Conservation (phyloP, 352 stramenopile species). For the Phytophthora sp. region DNA sequence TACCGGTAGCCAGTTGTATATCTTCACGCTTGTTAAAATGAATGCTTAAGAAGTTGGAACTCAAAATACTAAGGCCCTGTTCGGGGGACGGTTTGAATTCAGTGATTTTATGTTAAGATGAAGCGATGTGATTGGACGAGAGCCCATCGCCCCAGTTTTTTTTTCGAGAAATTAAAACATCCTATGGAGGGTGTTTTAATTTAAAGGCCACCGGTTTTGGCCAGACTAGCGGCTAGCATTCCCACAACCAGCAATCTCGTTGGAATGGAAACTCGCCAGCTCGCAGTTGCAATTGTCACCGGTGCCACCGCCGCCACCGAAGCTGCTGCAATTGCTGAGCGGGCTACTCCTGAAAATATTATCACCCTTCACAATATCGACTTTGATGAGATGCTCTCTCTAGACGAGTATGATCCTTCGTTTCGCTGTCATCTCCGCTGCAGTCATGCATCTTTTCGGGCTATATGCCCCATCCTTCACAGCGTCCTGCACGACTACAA, state of each 20-base stretch:
- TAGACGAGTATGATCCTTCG: constrained; percentile 5
- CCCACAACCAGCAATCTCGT: not conserved
- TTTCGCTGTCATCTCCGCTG: constrained; percentile 6
- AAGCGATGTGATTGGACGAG: no score
- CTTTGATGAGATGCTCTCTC: constrained; percentile 2
- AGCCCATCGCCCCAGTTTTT: no score
- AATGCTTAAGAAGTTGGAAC: no score
- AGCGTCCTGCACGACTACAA: not conserved
- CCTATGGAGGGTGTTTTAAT: not conserved
- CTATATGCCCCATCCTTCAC: constrained; percentile 4
- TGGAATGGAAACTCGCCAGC: not conserved
- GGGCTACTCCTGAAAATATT: not conserved
- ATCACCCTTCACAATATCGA: constrained; percentile 5
- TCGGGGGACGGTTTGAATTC: no score
- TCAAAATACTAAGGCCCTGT: no score
- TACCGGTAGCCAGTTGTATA: no score
- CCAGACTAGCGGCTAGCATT: no score
- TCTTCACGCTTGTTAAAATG: no score
- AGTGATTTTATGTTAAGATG: no score
- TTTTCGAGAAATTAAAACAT: no score
- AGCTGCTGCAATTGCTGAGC: not conserved
- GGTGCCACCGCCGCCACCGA: not conserved
- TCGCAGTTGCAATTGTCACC: not conserved
- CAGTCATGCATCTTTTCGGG: constrained; percentile 3
- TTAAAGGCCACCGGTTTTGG: not conserved